A percentile compares a stretch with the other conserved stretches of the same genome.
Conservation (phyloP, 164 flowering plant genomes). For the Sedum album region DNA sequence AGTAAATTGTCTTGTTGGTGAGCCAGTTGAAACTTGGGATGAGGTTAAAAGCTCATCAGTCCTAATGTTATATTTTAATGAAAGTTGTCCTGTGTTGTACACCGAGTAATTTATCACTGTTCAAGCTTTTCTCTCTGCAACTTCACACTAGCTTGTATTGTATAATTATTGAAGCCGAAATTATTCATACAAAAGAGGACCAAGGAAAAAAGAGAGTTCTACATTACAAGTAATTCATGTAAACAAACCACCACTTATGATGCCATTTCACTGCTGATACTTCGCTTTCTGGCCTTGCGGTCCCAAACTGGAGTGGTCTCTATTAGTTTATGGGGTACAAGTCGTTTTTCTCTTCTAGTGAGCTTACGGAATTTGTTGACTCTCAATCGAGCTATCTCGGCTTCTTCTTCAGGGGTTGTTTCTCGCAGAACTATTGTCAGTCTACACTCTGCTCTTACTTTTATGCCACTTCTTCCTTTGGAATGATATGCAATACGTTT, state of each 20-base stretch:
- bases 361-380: constrained; percentile 70
- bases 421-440: constrained; percentile 88
- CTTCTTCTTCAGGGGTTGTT: constrained; percentile 83
- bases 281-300: constrained; percentile 40
- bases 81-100: too few relatives aligned
- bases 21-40: too few relatives aligned
- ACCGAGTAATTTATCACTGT: too few relatives aligned
- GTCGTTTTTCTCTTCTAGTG: constrained; percentile 60
- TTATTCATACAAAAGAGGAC: background rate
- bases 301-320: constrained; percentile 83
- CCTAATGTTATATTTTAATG: too few relatives aligned
- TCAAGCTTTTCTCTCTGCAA: too few relatives aligned
- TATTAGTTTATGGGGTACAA: constrained; percentile 82
- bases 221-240: background rate
- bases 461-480: constrained; percentile 62
- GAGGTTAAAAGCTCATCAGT: too few relatives aligned
- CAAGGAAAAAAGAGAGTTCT: background rate
- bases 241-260: constrained; percentile 9
- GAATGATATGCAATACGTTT: constrained; percentile 66
- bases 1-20: too few relatives aligned
- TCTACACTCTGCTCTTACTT: constrained; percentile 70
- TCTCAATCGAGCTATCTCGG: constrained; percentile 68
- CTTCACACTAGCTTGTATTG: too few relatives aligned
- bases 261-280: constrained; percentile 11
- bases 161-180: background rate